Evolutionary conservation across 2,329 filamentous ascomycete species (phyloP), one percentile per base, ranked within the genome.

Genomic region (Sclerotinia spermophila): DNA sequence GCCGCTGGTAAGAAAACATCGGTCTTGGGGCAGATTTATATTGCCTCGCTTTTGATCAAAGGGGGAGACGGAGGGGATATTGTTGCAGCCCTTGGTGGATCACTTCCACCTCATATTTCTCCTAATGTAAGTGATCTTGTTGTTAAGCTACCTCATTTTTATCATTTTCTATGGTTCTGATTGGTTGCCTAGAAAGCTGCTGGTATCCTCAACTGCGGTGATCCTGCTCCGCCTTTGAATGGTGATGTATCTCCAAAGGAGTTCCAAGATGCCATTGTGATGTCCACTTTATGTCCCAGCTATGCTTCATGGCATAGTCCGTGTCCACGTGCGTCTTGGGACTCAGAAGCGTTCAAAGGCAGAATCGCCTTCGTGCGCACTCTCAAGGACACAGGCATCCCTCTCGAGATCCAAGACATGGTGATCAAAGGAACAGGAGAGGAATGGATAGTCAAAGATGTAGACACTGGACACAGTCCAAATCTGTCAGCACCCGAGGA

Each of bases 121-220:
- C 48, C 51, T 7, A 8, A 56, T 24, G 51, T 56, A 55, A 42
- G 64, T n/a, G n/a, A n/a, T 33, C 7, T 62, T 44, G 3, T 24
- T 17, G 13, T 44, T 3, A 7, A 6, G 42, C 13, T 35, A 24
- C n/a, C 27, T 30, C 38, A 30, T 64, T 21, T 45, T 48, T 42
- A 8, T n/a, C 27, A 64, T 64, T 19, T 15, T 17, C n/a, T n/a
- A 48, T 64, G n/a, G n/a, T 64, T 64, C 60, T 64, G n/a, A 64
- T 33, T 15, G 15, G 10, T 24, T 51, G 11, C 21, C 10, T 35
- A 67, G 35, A 27, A 56, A 67, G 24, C 48, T 13, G 48, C 24
- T 13, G 38, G 51, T 11, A 67, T 67, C n/a, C 64, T 56, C 5
- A 67, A 35, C 1, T 67, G 64, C 19, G 64, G 56, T 10, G 64